These are phyloP conservation scores for Ophiostoma pallidulum DNA, from an alignment of 2,329 filamentous ascomycete species.

Conservation along the genomic window DNA sequence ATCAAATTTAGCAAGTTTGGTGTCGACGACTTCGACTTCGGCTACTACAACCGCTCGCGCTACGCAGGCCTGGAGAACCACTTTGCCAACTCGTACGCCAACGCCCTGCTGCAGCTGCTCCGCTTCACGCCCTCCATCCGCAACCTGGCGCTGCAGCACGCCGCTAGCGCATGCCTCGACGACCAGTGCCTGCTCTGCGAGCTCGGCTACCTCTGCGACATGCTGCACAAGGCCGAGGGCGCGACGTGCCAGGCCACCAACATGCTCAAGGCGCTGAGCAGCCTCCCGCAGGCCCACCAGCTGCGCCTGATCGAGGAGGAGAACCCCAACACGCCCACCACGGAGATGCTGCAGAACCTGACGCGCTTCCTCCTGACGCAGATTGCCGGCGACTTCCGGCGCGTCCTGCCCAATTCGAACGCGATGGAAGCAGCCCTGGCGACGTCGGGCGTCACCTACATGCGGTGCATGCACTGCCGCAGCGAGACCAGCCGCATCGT, in stretches of 20 bases:
- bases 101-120: slow-evolving; percentile 81
- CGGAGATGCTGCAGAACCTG: slow-evolving; percentile 75
- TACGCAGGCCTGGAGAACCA: slow-evolving; percentile 94
- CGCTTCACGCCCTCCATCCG: slow-evolving; percentile 82
- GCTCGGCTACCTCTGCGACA: slow-evolving; percentile 90
- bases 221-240: slow-evolving; percentile 91
- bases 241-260: slow-evolving; percentile 96
- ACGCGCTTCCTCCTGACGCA: slow-evolving; percentile 79
- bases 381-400: slow-evolving; percentile 66
- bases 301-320: slow-evolving; percentile 81
- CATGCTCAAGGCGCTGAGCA: slow-evolving; percentile 79
- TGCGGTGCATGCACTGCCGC: slow-evolving; percentile 76
- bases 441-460: slow-evolving; percentile 61
- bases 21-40: slow-evolving; percentile 98
- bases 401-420: slow-evolving; percentile 51
- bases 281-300: slow-evolving; percentile 66
- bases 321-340: slow-evolving; percentile 59
- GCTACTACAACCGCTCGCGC: slow-evolving; percentile 86
- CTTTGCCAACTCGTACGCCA: slow-evolving; percentile 93
- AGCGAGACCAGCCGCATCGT: slow-evolving; percentile 77
- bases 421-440: slow-evolving; percentile 64
- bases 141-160: slow-evolving; percentile 81
- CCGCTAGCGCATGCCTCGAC: slow-evolving; percentile 71
- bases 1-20: slow-evolving; percentile 99
- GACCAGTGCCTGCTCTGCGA: slow-evolving; percentile 87